These are phyloP conservation scores for Mariannaea elegans DNA, from an alignment of 2,329 filamentous ascomycete genomes.

Conservation along the genomic window DNA sequence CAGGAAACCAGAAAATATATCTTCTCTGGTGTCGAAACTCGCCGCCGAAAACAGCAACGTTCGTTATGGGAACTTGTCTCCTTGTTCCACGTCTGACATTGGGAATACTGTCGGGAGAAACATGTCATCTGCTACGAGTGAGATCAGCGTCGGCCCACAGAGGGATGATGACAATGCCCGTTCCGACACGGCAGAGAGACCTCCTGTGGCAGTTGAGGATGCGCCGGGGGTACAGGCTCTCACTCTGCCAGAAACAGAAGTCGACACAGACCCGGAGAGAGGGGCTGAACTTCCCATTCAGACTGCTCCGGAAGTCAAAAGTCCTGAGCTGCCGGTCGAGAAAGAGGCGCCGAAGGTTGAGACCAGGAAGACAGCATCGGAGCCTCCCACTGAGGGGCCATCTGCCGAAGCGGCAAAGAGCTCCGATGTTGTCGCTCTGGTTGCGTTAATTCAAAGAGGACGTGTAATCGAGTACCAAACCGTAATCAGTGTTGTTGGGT, in stretches of 20 bases:
- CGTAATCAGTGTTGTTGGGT: too few species aligned
- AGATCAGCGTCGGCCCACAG: not conserved
- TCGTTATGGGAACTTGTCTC: slow-evolving; percentile 34
- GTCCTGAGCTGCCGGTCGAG: slow-evolving; percentile 13
- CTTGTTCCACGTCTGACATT: slow-evolving; percentile 31
- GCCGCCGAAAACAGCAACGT: slow-evolving; percentile 33
- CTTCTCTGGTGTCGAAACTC: slow-evolving; percentile 34
- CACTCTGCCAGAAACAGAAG: slow-evolving; percentile 19
- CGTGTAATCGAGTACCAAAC: too few species aligned
- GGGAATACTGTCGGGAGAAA: slow-evolving; percentile 33
- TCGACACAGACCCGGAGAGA: slow-evolving; percentile 26
- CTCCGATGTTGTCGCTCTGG: slow-evolving; percentile 8
- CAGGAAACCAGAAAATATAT: slow-evolving; percentile 35
- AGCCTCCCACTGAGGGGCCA: slow-evolving; percentile 16
- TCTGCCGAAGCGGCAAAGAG: slow-evolving; percentile 9
- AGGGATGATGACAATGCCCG: slow-evolving; percentile 28
- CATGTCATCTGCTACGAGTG: slow-evolving; percentile 29
- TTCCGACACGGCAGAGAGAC: slow-evolving; percentile 37
- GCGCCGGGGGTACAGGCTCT: not conserved
- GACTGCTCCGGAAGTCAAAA: not conserved
- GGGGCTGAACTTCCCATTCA: slow-evolving; percentile 10
- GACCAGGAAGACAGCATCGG: slow-evolving; percentile 1
- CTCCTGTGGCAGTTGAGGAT: slow-evolving; percentile 17
- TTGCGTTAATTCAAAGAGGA: too few species aligned
- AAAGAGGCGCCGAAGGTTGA: too few species aligned